Base-by-base conservation (phyloP, 1,139 yeast species). In the Saccharomyces hybrid region DNA sequence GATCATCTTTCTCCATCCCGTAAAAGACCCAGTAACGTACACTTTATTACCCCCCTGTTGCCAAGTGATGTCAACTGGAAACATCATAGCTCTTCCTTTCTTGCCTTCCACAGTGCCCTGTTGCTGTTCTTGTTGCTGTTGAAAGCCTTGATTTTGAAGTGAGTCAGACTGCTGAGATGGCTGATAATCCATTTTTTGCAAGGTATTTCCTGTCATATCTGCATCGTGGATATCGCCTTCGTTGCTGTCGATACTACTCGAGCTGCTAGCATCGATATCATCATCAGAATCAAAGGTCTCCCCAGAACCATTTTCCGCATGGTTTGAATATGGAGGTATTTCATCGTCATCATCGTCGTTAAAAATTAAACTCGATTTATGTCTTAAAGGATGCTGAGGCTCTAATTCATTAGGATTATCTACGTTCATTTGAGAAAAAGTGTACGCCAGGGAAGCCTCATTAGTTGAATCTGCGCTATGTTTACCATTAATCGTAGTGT, bases 1-100 rank as follows among this genome's bases (percentile, higher is more conserved):
- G 61, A 93, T 88, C 82, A 89, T 88, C 71, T 89, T 91, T 60
- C 97, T 78, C 99, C 99, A 93, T 48, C 95, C 93, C 0, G 98
- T 90, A 70, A 93, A 93, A 1, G 97, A 87, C 51, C 99, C 99
- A 55, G 96, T 93, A 23, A 93, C 88, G 61, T 83, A 85, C 1
- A 93, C 98, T 64, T 88, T 88, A 52, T 81, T 81, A 57, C 98
- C 98, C 11, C 97, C 97, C 70, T 91, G 96, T 23, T 84, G 84
- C 99, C 99, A 93, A 61, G 82, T 83, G 53, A 93, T 85, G 55
- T 86, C 90, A 1, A 91, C 85, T 0, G 95, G 89, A 42, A 88
- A 77, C 66, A 69, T 61, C 23, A 52, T 55, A 26, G 53, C 48
- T 25, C 53, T 25, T 59, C 44, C 11, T 49, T 50, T 32, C 23